Evolutionary conservation across 2,329 filamentous ascomycete species (phyloP), one percentile per base, ranked within the genome.

Genomic region (Calonectria pauciramosa): DNA sequence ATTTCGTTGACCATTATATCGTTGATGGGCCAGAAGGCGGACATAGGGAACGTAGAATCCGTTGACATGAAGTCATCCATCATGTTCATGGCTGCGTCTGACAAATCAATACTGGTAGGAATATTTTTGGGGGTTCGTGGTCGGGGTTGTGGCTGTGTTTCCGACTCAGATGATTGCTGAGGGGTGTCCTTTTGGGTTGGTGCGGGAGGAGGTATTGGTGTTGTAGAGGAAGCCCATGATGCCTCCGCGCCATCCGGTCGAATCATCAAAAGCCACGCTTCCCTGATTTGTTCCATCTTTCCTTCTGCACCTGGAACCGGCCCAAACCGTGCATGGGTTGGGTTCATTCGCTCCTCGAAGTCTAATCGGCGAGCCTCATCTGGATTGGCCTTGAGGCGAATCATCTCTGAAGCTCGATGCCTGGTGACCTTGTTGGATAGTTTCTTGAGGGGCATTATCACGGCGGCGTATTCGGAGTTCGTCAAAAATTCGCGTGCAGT

Each of bases 391-490:
- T 85, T 86, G 26, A 92, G 84, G 0, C 90, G 87, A 13, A 82
- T 79, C 14, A 92, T 83, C 79, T 92, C 90, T 0, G 85, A 83
- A 10, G 88, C 87, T 7, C 91, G 87, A 74, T 91, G 88, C 72
- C 85, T 87, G 51, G 85, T 86, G 0, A 90, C 90, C 75, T 89
- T 89, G 68, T 87, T 78, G 78, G 90, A 90, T 1, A 92, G 85
- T 76, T 88, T 91, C 60, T 88, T 87, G 63, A 92, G 83, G 0
- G 90, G 90, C 54, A 90, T 79, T 84, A 90, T 90, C 3, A 91
- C 87, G 0, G 88, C 87, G 13, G 86, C 84, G 51, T 89, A 86
- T 72, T 87, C 86, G 2, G 85, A 82, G 68, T 87, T 86, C 76
- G 85, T 87, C 36, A 88, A 84, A 36, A 88, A 80, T 51, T 90